Evolutionary conservation across 495 filamentous ascomycete species (phyloP), one percentile per base, ranked within the genome.

Genomic region (Thermothielavioides terrestris): DNA sequence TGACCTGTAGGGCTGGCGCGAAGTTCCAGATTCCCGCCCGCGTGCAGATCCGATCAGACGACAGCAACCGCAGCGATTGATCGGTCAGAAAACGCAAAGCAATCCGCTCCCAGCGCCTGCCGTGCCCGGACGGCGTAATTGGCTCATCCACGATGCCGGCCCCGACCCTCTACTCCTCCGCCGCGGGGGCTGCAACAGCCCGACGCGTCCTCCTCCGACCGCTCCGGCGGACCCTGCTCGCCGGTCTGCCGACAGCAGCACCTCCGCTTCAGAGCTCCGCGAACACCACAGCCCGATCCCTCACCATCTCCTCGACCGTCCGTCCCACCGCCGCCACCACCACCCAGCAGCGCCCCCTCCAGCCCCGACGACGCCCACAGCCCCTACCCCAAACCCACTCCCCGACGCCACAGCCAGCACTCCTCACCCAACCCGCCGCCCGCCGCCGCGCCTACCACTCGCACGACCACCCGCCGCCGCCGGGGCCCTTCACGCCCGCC

Each of bases 371-470:
- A 39, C 50, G n/a, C n/a, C n/a, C n/a, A n/a, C n/a, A n/a, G n/a
- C n/a, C n/a, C n/a, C n/a, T n/a, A n/a, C n/a, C n/a, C n/a, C n/a
- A n/a, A n/a, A n/a, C n/a, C n/a, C n/a, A n/a, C n/a, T n/a, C n/a
- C 25, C 42, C 40, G 14, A 43, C 28, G 26, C 41, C 49, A 53
- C 34, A 40, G 39, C 42, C 49, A 40, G 42, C 53, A 0, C 12
- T 4, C 25, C 6, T 11, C 32, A 38, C 6, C 18, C 42, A 20
- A 36, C 39, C 14, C 43, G 20, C 15, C 43, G 43, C 15, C 4
- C n/a, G n/a, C 22, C 31, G 44, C 53, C 70, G 75, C 37, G 49
- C 59, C 45, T 94, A 89, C 73, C 87, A 94, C 68, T 92, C 89
- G 20, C 70, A 81, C 62, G 73, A 81, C 51, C 73, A 83, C 71